A percentile compares a stretch with the other conserved stretches of the same genome.
Evolutionary conservation across 2,329 filamentous ascomycete genomes (phyloP).

Genomic region (Fusarium anthophilum): DNA sequence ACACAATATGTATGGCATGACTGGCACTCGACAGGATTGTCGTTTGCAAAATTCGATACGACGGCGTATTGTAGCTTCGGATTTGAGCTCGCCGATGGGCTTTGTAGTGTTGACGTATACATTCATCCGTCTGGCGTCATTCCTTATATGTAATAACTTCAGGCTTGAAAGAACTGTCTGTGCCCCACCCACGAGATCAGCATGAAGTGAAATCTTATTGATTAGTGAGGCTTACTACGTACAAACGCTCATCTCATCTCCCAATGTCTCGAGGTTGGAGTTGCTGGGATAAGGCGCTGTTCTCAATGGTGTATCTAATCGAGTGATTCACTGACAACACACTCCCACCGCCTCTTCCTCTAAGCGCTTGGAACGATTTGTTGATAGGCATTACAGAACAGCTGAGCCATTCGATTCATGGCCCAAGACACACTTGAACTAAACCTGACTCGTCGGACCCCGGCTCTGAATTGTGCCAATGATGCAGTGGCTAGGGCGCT

Average conservation of each 20-base stretch:
- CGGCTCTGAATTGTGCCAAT: slow-evolving; percentile 26
- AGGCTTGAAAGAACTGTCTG: neutral
- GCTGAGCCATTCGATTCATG: slow-evolving; percentile 17
- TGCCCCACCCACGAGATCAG: slow-evolving; percentile 18
- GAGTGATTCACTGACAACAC: neutral
- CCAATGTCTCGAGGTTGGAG: slow-evolving; percentile 7
- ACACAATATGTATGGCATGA: neutral
- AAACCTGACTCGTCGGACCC: slow-evolving; percentile 34
- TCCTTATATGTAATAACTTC: slow-evolving; percentile 11
- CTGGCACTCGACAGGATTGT: neutral
- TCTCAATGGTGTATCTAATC: neutral
- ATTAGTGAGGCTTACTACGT: slow-evolving; percentile 15
- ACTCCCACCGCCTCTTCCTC: slow-evolving; percentile 34
- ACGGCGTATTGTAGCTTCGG: slow-evolving; percentile 1
- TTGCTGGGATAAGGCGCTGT: neutral
- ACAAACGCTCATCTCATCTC: slow-evolving; percentile 12
- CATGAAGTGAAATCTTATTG: slow-evolving; percentile 18
- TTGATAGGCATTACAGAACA: neutral
- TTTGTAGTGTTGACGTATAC: slow-evolving; percentile 35
- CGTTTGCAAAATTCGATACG: neutral
- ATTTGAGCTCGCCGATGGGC: neutral
- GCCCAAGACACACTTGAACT: slow-evolving; percentile 35
- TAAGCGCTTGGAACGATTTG: slow-evolving; percentile 35
- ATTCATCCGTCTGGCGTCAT: slow-evolving; percentile 39
- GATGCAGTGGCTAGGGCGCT: slow-evolving; percentile 38